A percentile compares a stretch with the other conserved stretches of the same genome.
phyloP scores from a whole-genome alignment of 2,329 filamentous ascomycete species.

The Diaporthe sp. region DNA sequence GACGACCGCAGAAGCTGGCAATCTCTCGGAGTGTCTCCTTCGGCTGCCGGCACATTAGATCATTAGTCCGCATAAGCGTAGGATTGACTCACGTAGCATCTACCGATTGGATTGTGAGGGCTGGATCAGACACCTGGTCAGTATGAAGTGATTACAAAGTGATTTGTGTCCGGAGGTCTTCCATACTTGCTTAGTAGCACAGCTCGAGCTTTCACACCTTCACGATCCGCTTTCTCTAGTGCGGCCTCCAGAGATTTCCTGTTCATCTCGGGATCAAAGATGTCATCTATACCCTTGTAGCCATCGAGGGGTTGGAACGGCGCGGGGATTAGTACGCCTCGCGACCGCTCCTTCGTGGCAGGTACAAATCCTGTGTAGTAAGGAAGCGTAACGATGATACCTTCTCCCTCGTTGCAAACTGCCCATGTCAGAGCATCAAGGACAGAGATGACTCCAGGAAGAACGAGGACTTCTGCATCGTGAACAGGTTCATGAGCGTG shows the following conservation, averaged over 20 bases:
- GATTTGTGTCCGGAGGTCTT: background rate
- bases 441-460: constrained; percentile 44
- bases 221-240: constrained; percentile 29
- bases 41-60: constrained; percentile 32
- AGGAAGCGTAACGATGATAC: constrained; percentile 47
- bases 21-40: constrained; percentile 46
- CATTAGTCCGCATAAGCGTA: background rate
- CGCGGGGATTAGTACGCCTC: constrained; percentile 39
- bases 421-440: constrained; percentile 45
- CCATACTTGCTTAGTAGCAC: constrained; percentile 39
- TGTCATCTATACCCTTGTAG: constrained; percentile 41
- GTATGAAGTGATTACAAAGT: background rate
- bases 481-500: constrained; percentile 38
- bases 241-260: constrained; percentile 39
- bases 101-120: constrained; percentile 50
- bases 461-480: constrained; percentile 44
- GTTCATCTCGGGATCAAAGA: constrained; percentile 41
- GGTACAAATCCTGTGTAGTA: constrained; percentile 46
- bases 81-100: constrained; percentile 45
- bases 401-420: constrained; percentile 47
- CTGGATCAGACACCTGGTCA: constrained; percentile 35
- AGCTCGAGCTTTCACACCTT: constrained; percentile 36
- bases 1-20: constrained; percentile 51
- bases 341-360: constrained; percentile 41
- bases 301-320: constrained; percentile 40